phyloP scores from a whole-genome alignment of 2,329 filamentous ascomycete genomes.

The Penicillium olsonii region DNA sequence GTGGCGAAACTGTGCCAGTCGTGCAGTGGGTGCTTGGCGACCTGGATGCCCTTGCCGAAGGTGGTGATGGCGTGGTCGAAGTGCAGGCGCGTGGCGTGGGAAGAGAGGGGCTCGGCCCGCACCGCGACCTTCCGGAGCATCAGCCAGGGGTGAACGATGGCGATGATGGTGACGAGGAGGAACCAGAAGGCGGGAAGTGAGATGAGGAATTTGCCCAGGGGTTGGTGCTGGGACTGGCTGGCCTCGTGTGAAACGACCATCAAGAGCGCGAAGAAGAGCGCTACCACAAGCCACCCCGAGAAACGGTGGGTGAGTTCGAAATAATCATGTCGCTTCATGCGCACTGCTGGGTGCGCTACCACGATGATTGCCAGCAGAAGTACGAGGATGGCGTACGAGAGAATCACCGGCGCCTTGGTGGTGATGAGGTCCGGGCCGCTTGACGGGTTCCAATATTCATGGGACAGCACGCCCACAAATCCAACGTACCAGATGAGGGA shows the following conservation, averaged over 20 bases:
- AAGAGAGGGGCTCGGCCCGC: conserved; percentile 66
- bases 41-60: conserved; percentile 58
- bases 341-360: conserved; percentile 65
- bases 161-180: conserved; percentile 62
- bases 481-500: conserved; percentile 51
- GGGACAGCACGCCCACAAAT: conserved; percentile 38
- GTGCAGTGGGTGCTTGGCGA: conserved; percentile 63
- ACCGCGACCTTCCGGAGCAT: conserved; percentile 69
- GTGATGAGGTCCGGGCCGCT: conserved; percentile 17
- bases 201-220: conserved; percentile 45
- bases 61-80: conserved; percentile 65
- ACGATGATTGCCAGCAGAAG: conserved; percentile 62
- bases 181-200: conserved; percentile 65
- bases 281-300: conserved; percentile 68
- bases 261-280: conserved; percentile 65
- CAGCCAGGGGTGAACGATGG: conserved; percentile 72
- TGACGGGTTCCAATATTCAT: conserved; percentile 32
- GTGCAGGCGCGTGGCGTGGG: conserved; percentile 71
- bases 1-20: conserved; percentile 79
- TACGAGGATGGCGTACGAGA: conserved; percentile 60
- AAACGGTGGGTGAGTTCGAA: conserved; percentile 75
- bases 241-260: conserved; percentile 56
- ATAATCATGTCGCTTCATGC: conserved; percentile 64
- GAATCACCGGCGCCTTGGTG: conserved; percentile 47
- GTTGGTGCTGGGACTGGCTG: conserved; percentile 34